A percentile compares a stretch with the other conserved stretches of the same genome.
Evolutionary conservation across 148 eudicot species (phyloP).

Genomic region (Rhododendron henanense): DNA sequence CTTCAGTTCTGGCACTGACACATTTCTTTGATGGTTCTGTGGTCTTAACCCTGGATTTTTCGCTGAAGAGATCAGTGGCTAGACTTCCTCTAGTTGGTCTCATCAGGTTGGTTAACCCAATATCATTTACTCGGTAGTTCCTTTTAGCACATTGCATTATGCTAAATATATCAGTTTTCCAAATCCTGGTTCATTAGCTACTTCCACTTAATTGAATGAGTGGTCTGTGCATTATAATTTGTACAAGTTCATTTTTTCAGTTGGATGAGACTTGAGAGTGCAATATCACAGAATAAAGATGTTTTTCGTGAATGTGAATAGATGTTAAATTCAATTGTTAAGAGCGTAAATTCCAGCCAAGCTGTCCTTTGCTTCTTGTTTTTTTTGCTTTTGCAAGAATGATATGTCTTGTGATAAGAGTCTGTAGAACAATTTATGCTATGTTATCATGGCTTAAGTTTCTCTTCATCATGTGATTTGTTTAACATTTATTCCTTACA

Average conservation of each 20-base stretch:
- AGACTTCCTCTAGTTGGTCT: slow-evolving; percentile 96
- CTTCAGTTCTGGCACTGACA: slow-evolving; percentile 32
- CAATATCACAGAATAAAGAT: background rate
- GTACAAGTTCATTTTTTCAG: background rate
- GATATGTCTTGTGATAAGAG: background rate
- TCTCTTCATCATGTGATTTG: background rate
- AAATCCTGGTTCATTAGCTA: background rate
- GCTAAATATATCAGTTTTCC: background rate
- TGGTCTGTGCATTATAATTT: background rate
- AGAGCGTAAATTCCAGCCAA: background rate
- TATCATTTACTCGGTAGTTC: background rate
- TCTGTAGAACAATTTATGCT: background rate
- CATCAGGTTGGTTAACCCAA: slow-evolving; percentile 67
- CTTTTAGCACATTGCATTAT: background rate
- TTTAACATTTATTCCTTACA: background rate
- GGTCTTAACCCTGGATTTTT: slow-evolving; percentile 15
- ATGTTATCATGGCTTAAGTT: background rate
- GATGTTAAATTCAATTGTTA: background rate
- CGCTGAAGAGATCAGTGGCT: slow-evolving; percentile 89
- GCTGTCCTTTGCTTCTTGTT: background rate
- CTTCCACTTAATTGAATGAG: background rate
- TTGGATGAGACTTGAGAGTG: background rate
- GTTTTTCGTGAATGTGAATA: background rate
- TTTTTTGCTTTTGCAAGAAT: background rate
- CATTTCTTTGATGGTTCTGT: slow-evolving; percentile 21